These are phyloP conservation scores for Cyberlindnera maritima DNA, from an alignment of 805 yeast genomes.

Conservation along the genomic window DNA sequence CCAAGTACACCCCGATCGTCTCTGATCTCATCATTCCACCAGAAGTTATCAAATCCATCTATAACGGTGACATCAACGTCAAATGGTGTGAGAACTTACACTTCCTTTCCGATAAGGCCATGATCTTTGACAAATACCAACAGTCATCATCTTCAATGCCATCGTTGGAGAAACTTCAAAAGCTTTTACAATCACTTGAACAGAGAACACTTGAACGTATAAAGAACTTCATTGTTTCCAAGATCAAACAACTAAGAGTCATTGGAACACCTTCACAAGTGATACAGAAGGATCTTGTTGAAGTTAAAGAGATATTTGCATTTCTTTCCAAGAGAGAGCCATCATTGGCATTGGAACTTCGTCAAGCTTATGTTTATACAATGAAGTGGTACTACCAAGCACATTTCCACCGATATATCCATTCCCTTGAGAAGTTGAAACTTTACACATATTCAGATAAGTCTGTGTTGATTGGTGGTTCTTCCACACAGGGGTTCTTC, in stretches of 20 bases:
- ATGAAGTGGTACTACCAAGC: slow-evolving; percentile 91
- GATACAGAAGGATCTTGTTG: slow-evolving; percentile 63
- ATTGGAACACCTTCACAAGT: slow-evolving; percentile 70
- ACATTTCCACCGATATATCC: slow-evolving; percentile 72
- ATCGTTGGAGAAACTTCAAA: slow-evolving; percentile 22
- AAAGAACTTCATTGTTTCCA: slow-evolving; percentile 60
- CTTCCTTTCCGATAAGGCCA: slow-evolving; percentile 55
- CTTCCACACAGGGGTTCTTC: slow-evolving; percentile 17
- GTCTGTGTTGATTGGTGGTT: slow-evolving; percentile 50
- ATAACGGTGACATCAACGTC: slow-evolving; percentile 52
- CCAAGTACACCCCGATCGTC: slow-evolving; percentile 67
- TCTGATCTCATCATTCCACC: slow-evolving; percentile 78
- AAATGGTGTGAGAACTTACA: slow-evolving; percentile 67
- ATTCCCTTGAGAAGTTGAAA: slow-evolving; percentile 65
- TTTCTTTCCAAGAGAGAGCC: slow-evolving; percentile 56
- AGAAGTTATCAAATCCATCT: slow-evolving; percentile 53
- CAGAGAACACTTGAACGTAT: slow-evolving; percentile 71
- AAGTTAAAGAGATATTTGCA: slow-evolving; percentile 56
- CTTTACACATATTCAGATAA: slow-evolving; percentile 50
- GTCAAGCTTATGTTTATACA: slow-evolving; percentile 79
- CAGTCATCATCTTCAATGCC: slow-evolving; percentile 17
- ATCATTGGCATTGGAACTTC: slow-evolving; percentile 66
- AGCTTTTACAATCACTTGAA: slow-evolving; percentile 49
- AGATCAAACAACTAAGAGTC: slow-evolving; percentile 64
- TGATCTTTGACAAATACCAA: slow-evolving; percentile 45